Percentiles rank a stretch among this genome's conserved stretches.
Conservation (phyloP, 2,329 filamentous ascomycete genomes). For the Mycosphaerelloides madeirae region DNA sequence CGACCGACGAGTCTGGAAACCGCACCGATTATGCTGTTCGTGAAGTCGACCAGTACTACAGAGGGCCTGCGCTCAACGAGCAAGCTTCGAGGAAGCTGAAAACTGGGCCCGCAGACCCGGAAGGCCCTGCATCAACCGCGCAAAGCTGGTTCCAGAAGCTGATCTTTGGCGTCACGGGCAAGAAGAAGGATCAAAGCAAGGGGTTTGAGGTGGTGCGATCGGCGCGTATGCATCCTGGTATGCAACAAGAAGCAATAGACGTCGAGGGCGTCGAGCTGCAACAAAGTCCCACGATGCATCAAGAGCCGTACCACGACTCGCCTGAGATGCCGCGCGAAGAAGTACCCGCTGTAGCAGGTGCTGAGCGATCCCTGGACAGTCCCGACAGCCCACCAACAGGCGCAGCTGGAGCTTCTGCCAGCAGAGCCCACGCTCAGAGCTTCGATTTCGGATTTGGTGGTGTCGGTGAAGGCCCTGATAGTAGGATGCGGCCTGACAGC, state of each 20-base stretch:
- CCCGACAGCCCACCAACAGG: background rate
- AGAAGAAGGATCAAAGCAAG: conserved; percentile 85
- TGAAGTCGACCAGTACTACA: conserved; percentile 95
- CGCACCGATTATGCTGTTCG: conserved; percentile 81
- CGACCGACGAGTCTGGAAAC: conserved; percentile 42
- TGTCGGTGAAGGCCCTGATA: conserved; percentile 8
- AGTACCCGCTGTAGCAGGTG: conserved; percentile 14
- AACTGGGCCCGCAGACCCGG: conserved; percentile 91
- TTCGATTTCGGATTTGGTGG: conserved; percentile 25
- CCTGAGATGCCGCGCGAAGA: conserved; percentile 15
- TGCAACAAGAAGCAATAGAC: conserved; percentile 59
- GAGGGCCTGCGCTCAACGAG: conserved; percentile 79
- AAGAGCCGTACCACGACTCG: conserved; percentile 31
- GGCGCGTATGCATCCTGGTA: conserved; percentile 70
- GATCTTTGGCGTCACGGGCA: conserved; percentile 46
- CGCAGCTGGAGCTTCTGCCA: conserved; percentile 6
- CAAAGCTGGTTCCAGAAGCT: conserved; percentile 81
- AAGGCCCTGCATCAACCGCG: conserved; percentile 81
- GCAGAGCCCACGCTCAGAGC: conserved; percentile 3
- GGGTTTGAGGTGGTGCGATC: conserved; percentile 96
- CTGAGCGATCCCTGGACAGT: conserved; percentile 13
- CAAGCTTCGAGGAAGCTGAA: conserved; percentile 78
- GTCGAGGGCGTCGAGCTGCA: conserved; percentile 36
- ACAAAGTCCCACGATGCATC: conserved; percentile 29
- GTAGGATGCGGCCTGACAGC: conserved; percentile 16